Percentiles rank a stretch among this genome's conserved stretches.
Evolutionary conservation across 2,329 filamentous ascomycete genomes (phyloP).

Genomic region (Fusarium mangiferae): DNA sequence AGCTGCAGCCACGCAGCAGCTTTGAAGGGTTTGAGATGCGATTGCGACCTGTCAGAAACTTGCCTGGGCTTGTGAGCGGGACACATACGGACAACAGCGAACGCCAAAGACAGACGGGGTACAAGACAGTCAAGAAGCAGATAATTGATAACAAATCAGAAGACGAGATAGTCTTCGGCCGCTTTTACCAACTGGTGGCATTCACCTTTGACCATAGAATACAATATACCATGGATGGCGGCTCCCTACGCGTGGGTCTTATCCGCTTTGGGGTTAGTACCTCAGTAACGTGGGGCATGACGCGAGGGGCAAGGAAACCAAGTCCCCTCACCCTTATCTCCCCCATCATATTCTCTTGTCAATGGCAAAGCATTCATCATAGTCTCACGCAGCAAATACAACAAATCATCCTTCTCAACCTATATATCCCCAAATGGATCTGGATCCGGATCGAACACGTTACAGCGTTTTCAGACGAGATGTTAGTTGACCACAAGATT

Average conservation of each 20-base stretch:
- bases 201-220: neutral
- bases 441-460: neutral
- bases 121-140: neutral
- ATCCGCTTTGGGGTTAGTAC: neutral
- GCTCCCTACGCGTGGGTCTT: neutral
- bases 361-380: neutral
- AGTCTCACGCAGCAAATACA: neutral
- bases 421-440: too few relatives aligned
- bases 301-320: neutral
- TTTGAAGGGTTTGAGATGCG: too few relatives aligned
- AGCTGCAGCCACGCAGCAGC: neutral
- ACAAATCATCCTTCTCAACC: neutral
- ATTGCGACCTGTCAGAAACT: neutral
- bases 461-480: fast-evolving
- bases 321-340: too few relatives aligned
- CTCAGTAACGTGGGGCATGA: neutral
- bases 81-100: neutral
- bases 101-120: neutral
- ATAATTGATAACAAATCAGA: neutral
- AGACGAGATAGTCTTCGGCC: neutral
- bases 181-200: neutral
- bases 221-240: too few relatives aligned
- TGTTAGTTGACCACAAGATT: neutral
- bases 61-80: neutral
- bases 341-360: neutral